Evolutionary conservation across 768 basidiomycete species (phyloP).

Genomic region (Leccinum incarnatum): DNA sequence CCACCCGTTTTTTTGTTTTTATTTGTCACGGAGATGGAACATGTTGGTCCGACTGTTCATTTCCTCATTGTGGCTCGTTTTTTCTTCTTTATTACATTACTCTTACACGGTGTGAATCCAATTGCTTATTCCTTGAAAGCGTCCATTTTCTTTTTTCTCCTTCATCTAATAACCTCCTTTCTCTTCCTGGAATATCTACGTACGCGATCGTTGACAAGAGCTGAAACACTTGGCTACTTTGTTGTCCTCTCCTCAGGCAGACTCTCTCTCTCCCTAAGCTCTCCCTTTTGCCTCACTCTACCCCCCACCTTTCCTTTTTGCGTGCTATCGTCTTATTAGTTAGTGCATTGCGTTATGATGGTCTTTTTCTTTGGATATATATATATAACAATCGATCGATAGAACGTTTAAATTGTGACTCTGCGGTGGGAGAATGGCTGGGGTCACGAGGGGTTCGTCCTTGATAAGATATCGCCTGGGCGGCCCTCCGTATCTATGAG

Average conservation of each 20-base stretch:
- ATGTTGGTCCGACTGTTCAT: constrained; percentile 4
- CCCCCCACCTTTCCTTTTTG: neutral
- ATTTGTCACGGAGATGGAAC: constrained; percentile 10
- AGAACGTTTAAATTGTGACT: neutral
- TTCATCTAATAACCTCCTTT: constrained; percentile 23
- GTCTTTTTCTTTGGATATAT: constrained; percentile 7
- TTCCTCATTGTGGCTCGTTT: neutral
- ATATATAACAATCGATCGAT: neutral
- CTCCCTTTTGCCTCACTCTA: neutral
- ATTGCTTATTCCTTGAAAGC: constrained; percentile 14
- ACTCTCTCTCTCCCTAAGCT: constrained; percentile 1
- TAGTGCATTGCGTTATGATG: constrained; percentile 20
- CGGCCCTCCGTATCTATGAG: neutral
- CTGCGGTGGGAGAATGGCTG: neutral
- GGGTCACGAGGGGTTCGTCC: constrained; percentile 3
- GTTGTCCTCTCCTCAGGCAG: constrained; percentile 25
- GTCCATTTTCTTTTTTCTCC: neutral
- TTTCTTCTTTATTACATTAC: neutral
- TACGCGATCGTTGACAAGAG: constrained; percentile 21
- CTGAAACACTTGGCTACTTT: constrained; percentile 10
- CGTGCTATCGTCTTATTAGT: constrained; percentile 2
- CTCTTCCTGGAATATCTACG: constrained; percentile 14
- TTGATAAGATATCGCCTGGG: constrained; percentile 1
- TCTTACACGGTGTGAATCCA: constrained; percentile 4
- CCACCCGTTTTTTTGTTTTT: constrained; percentile 8